Evolutionary conservation across 176 grass and related monocot species (phyloP).

Genomic region (Carex pumila): DNA sequence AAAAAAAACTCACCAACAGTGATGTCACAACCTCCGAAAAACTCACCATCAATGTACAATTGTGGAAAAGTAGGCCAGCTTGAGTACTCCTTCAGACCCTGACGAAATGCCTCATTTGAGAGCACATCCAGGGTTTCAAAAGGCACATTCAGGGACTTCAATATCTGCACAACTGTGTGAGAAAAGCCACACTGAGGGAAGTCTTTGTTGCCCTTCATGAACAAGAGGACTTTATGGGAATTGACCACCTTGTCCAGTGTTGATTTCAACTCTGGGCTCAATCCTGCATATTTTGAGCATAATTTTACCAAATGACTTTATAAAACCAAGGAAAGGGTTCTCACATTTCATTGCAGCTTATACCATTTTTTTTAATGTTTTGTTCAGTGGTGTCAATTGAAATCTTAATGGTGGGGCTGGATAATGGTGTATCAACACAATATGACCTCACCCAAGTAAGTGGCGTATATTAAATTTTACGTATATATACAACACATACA

Average conservation of each 20-base stretch:
- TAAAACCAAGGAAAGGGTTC: background rate
- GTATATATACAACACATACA: background rate
- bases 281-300: background rate
- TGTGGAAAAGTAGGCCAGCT: constrained; percentile 96
- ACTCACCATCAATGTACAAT: constrained; percentile 93
- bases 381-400: background rate
- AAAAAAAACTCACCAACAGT: constrained; percentile 44
- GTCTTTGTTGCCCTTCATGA: constrained; percentile 97
- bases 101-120: constrained; percentile 66
- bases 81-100: constrained; percentile 96
- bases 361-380: background rate
- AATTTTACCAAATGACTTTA: background rate
- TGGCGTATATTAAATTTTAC: background rate
- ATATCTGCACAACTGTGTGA: constrained; percentile 83
- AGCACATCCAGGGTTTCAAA: constrained; percentile 89
- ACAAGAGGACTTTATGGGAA: constrained; percentile 70
- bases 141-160: constrained; percentile 73
- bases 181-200: constrained; percentile 98
- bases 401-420: background rate
- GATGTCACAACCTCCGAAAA: constrained; percentile 93
- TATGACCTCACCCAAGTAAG: background rate
- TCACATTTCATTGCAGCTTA: background rate
- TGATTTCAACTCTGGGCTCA: constrained; percentile 48
- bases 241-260: constrained; percentile 80
- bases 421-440: background rate